Conservation (phyloP, 495 filamentous ascomycete genomes). For the Penicillium odoratum region DNA sequence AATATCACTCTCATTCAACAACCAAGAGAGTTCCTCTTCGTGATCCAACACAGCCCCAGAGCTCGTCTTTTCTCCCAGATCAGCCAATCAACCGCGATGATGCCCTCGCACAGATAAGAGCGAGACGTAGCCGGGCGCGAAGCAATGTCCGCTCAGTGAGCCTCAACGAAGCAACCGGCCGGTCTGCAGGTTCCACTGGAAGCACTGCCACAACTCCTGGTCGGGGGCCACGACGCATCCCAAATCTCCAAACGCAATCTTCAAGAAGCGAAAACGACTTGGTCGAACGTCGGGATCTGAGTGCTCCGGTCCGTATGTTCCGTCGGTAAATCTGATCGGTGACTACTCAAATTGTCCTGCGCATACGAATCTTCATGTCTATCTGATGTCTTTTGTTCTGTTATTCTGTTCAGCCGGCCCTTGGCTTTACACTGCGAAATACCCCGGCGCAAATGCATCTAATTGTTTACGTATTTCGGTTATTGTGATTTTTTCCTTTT, state of each 20-base stretch:
- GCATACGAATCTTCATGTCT: constrained; percentile 18
- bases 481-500: neutral
- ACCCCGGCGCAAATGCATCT: constrained; percentile 30
- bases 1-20: constrained; percentile 22
- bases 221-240: constrained; percentile 36
- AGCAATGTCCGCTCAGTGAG: constrained; percentile 48
- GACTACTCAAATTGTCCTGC: neutral
- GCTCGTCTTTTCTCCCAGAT: constrained; percentile 31
- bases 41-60: constrained; percentile 24
- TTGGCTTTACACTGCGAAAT: constrained; percentile 23
- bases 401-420: constrained; percentile 20
- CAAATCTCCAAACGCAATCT: constrained; percentile 33
- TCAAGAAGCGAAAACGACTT: constrained; percentile 31
- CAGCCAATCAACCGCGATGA: constrained; percentile 51
- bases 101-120: constrained; percentile 53
- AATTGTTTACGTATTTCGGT: constrained; percentile 12
- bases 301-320: constrained; percentile 42
- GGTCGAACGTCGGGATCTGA: constrained; percentile 38
- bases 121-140: constrained; percentile 46
- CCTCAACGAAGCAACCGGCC: constrained; percentile 35
- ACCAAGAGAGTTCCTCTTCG: constrained; percentile 38
- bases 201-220: constrained; percentile 28
- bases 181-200: constrained; percentile 26
- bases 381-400: constrained; percentile 6
- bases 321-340: constrained; percentile 27